phyloP scores from a whole-genome alignment of 2,329 filamentous ascomycete genomes.

The Aureobasidium sp. region DNA sequence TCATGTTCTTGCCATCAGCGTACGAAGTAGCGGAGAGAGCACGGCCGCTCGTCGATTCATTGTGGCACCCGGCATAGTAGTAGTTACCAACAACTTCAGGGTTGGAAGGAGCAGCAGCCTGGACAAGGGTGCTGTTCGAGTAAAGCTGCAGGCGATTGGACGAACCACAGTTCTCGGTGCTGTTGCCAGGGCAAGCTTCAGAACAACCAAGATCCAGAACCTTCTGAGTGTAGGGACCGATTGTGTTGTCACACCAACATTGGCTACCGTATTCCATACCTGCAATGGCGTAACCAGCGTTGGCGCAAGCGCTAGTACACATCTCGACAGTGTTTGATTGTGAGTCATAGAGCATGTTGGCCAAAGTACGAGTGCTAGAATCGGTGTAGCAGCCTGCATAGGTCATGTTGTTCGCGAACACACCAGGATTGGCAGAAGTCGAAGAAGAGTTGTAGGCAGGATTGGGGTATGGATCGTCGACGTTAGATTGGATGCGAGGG shows the following conservation, averaged over 20 bases:
- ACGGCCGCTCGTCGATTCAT: conserved; percentile 24
- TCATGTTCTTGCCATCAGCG: conserved; percentile 29
- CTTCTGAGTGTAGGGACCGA: conserved; percentile 23
- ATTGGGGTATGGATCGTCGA: conserved; percentile 30
- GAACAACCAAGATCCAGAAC: conserved; percentile 29
- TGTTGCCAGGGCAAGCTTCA: conserved; percentile 27
- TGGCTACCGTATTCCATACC: conserved; percentile 29
- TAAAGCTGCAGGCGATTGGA: conserved; percentile 28
- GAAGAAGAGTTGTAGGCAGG: conserved; percentile 23
- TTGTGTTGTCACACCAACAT: conserved; percentile 30
- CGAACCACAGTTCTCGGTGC: conserved; percentile 27
- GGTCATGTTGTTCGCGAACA: conserved; percentile 31
- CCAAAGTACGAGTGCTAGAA: conserved; percentile 20
- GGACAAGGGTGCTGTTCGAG: conserved; percentile 22
- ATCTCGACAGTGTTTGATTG: conserved; percentile 27
- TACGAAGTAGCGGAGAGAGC: conserved; percentile 24
- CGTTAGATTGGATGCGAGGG: conserved; percentile 27
- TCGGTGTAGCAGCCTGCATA: conserved; percentile 34
- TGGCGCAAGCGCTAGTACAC: conserved; percentile 27
- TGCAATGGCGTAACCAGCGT: conserved; percentile 29
- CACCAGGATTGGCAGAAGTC: conserved; percentile 19
- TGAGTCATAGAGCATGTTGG: conserved; percentile 24
- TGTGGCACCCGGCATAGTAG: conserved; percentile 28
- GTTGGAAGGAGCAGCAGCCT: conserved; percentile 21
- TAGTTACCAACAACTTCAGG: conserved; percentile 26